A percentile compares a stretch with the other conserved stretches of the same genome.
Evolutionary conservation across 2,329 filamentous ascomycete genomes (phyloP).

Genomic region (Onygenales sp.): DNA sequence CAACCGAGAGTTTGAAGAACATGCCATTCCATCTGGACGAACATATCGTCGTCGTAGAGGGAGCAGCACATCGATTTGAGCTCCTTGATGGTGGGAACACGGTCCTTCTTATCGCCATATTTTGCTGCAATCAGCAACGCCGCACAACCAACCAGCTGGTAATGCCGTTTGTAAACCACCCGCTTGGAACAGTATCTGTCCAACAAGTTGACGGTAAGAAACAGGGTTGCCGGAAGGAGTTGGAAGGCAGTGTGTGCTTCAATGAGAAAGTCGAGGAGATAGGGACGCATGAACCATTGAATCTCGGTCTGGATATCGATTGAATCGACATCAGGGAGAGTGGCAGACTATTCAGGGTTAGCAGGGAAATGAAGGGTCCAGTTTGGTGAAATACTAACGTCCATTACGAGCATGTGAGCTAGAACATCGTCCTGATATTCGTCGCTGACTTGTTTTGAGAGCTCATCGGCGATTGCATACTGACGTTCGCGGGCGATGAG

Average conservation of each 20-base stretch:
- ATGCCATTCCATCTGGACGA: constrained; percentile 99
- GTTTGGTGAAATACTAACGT: constrained; percentile 40
- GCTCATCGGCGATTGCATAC: constrained; percentile 77
- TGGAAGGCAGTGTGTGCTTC: constrained; percentile 95
- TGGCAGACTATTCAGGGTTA: constrained; percentile 53
- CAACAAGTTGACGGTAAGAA: constrained; percentile 90
- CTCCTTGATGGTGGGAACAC: constrained; percentile 94
- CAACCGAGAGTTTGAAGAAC: constrained; percentile 95
- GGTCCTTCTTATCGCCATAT: constrained; percentile 97
- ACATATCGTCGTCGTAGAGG: constrained; percentile 98
- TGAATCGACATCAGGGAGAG: constrained; percentile 87
- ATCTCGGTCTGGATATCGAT: constrained; percentile 99
- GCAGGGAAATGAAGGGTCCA: not conserved
- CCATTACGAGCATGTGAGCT: constrained; percentile 91
- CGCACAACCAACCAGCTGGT: constrained; percentile 93
- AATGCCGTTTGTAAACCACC: constrained; percentile 98
- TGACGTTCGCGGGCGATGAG: constrained; percentile 73
- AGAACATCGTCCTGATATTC: constrained; percentile 94
- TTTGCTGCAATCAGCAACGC: constrained; percentile 94
- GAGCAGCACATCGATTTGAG: constrained; percentile 99
- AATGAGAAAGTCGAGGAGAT: constrained; percentile 94
- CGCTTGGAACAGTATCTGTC: constrained; percentile 96
- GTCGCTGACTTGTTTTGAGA: constrained; percentile 73
- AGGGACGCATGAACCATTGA: constrained; percentile 98
- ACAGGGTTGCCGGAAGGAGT: constrained; percentile 86